A percentile compares a stretch with the other conserved stretches of the same genome.
Evolutionary conservation across 176 grass and related monocot species (phyloP).

Genomic region (Carex pumila): DNA sequence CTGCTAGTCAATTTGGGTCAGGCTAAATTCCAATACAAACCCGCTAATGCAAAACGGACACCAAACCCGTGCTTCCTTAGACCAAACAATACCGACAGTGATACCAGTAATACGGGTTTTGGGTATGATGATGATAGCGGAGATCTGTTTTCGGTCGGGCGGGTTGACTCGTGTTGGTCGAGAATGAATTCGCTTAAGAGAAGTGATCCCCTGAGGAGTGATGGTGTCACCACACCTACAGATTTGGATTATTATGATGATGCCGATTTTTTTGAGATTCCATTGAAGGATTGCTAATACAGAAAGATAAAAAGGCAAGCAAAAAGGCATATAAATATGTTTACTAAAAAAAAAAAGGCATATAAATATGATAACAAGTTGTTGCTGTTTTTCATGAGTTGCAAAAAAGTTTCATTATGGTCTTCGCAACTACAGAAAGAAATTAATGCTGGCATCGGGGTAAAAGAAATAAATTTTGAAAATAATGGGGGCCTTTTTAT

Average conservation of each 20-base stretch:
- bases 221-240: not conserved
- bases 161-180: slow-evolving; percentile 61
- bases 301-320: not conserved
- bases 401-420: not conserved
- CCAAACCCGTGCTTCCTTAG: slow-evolving; percentile 70
- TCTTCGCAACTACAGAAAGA: not conserved
- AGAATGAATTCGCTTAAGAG: slow-evolving; percentile 41
- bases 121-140: slow-evolving; percentile 85
- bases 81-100: slow-evolving; percentile 14
- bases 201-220: slow-evolving; percentile 19
- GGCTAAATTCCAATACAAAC: slow-evolving; percentile 81
- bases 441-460: not conserved
- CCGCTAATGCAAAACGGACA: slow-evolving; percentile 61
- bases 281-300: slow-evolving; percentile 36
- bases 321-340: not conserved
- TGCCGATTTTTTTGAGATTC: slow-evolving; percentile 90
- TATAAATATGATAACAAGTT: not conserved
- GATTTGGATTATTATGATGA: slow-evolving; percentile 47
- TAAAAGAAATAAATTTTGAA: not conserved
- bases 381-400: not conserved
- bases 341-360: too few species aligned
- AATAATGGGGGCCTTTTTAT: not conserved
- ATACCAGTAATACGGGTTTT: slow-evolving; percentile 15
- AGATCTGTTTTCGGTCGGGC: slow-evolving; percentile 89
- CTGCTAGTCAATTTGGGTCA: slow-evolving; percentile 88